These are phyloP conservation scores for Psilocybe cyanescens DNA, from an alignment of 768 basidiomycete species.

Conservation along the genomic window DNA sequence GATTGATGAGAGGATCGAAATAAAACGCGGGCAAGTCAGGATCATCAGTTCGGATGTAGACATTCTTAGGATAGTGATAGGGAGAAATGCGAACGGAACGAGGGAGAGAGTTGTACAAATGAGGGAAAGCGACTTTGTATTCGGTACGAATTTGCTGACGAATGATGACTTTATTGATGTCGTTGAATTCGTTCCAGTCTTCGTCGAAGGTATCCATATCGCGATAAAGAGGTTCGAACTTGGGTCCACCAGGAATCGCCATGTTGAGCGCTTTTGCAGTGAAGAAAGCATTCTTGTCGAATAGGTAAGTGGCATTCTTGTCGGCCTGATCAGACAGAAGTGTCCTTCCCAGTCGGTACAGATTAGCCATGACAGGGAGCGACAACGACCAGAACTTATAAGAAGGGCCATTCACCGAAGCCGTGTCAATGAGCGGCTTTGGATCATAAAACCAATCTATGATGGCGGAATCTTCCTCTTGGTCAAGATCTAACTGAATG, in stretches of 20 bases:
- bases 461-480: slow-evolving; percentile 89
- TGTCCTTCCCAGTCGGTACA: slow-evolving; percentile 94
- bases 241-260: slow-evolving; percentile 97
- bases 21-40: slow-evolving; percentile 99
- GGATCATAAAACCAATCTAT: slow-evolving; percentile 99
- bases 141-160: slow-evolving; percentile 98
- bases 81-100: slow-evolving; percentile 91
- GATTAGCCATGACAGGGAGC: slow-evolving; percentile 94
- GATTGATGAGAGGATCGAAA: slow-evolving; percentile 98
- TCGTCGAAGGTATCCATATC: slow-evolving; percentile 98
- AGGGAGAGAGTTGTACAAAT: slow-evolving; percentile 97
- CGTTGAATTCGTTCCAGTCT: slow-evolving; percentile 99
- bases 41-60: slow-evolving; percentile 98
- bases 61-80: slow-evolving; percentile 95
- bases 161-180: slow-evolving; percentile 99
- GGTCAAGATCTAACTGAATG: slow-evolving; percentile 94
- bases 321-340: slow-evolving; percentile 93
- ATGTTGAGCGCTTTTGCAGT: slow-evolving; percentile 97
- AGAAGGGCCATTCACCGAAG: slow-evolving; percentile 89
- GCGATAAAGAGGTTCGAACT: slow-evolving; percentile 96
- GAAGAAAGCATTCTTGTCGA: slow-evolving; percentile 98
- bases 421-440: slow-evolving; percentile 89
- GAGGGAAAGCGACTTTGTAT: slow-evolving; percentile 99
- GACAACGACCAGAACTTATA: slow-evolving; percentile 94
- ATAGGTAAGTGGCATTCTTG: slow-evolving; percentile 88